Conservation (phyloP, 371 early-diverging fungal species). For the Paraphysoderma sedebokerense region DNA sequence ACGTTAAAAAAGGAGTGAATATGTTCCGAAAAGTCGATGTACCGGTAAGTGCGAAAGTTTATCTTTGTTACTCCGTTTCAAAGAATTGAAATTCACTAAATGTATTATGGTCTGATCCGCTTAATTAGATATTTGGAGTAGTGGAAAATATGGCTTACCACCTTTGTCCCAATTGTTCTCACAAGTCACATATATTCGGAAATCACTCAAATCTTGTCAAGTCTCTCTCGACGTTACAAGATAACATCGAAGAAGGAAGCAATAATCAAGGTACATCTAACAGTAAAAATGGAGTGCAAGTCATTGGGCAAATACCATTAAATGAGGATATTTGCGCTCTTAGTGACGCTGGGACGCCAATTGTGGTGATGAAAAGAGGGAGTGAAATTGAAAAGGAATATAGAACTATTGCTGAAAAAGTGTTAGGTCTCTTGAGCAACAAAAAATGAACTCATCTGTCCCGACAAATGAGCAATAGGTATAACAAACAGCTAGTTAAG, state of each 20-base stretch:
- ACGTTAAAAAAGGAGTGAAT: constrained; percentile 60
- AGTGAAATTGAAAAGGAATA: constrained; percentile 41
- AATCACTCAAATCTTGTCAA: constrained; percentile 38
- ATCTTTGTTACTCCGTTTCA: not conserved
- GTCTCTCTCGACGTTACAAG: constrained; percentile 43
- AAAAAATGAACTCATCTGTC: too few species aligned
- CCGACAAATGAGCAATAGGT: too few species aligned
- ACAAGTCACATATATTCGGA: constrained; percentile 64
- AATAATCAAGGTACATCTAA: too few species aligned
- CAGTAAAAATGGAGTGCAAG: constrained; percentile 33
- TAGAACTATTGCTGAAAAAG: constrained; percentile 35
- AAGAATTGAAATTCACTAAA: too few species aligned
- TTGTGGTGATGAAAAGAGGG: constrained; percentile 45
- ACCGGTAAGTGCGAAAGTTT: constrained; percentile 36
- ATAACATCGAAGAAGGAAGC: too few species aligned
- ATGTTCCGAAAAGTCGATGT: constrained; percentile 70
- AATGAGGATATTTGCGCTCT: constrained; percentile 50
- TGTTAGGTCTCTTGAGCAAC: constrained; percentile 24
- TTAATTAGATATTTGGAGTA: constrained; percentile 56
- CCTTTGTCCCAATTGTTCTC: constrained; percentile 62
- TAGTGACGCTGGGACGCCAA: constrained; percentile 60
- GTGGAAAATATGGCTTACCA: constrained; percentile 80
- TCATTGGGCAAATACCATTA: constrained; percentile 63
- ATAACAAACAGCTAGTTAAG: too few species aligned
- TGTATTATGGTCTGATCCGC: not conserved